Conservation (phyloP, 768 basidiomycete genomes). For the Crassisporium funariophilum region DNA sequence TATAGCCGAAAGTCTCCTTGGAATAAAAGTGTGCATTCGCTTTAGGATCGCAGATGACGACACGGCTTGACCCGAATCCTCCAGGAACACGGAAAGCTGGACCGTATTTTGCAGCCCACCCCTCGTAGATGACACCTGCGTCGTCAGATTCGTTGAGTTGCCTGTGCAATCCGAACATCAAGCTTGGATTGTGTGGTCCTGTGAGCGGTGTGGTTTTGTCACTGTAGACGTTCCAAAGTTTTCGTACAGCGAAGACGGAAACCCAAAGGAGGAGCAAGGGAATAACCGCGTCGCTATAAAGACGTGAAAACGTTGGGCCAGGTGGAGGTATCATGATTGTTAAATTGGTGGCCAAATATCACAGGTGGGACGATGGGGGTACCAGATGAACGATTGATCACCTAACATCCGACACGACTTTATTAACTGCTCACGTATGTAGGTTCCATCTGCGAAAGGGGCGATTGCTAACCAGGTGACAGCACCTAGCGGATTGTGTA, state of each 20-base stretch:
- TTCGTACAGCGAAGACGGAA: not conserved
- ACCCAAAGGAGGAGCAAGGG: not conserved
- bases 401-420: too few species aligned
- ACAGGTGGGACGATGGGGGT: too few species aligned
- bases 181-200: constrained; percentile 44
- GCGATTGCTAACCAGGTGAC: too few species aligned
- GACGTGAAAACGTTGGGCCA: not conserved
- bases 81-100: constrained; percentile 43
- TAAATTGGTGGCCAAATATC: too few species aligned
- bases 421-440: too few species aligned
- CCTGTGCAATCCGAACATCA: constrained; percentile 42
- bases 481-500: too few species aligned
- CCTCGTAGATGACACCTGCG: constrained; percentile 38
- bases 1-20: constrained; percentile 51
- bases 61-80: constrained; percentile 31
- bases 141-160: constrained; percentile 30
- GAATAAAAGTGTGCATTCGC: constrained; percentile 53
- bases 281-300: not conserved
- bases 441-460: too few species aligned
- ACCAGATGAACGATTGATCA: too few species aligned
- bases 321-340: too few species aligned
- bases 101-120: constrained; percentile 53
- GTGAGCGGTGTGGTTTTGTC: constrained; percentile 34
- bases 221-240: not conserved
- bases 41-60: constrained; percentile 50